Evolutionary conservation across 305 asterid species (phyloP), one percentile per base, ranked within the genome.

Genomic region (Withania somnifera): DNA sequence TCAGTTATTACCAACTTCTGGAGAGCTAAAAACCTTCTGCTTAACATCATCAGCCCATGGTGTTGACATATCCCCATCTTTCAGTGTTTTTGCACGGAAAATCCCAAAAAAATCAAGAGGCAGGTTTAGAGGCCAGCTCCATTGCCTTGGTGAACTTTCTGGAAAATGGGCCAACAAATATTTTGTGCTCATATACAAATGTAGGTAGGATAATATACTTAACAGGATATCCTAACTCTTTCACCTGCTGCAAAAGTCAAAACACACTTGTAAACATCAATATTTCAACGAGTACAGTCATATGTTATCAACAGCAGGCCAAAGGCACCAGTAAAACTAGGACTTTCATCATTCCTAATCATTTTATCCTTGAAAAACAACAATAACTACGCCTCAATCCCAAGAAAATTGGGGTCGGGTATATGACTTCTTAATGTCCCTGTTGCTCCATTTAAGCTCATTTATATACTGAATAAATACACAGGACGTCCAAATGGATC

Each of bases 131-230:
- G 99, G 99, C 97, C 98, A 94, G 82, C 98, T 95, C 99, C 99
- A 94, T 84, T 95, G 99, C 88, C 99, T 89, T 45, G 99, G 99
- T n/a, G 99, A 95, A 95, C 89, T 95, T 91, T 89, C 99, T 93
- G 17, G 98, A 95, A 85, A 95, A 95, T 7, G 99, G 99, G 50
- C 99, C 97, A 24, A 95, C 98, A 54, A 94, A 95, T 85, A 95
- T 95, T 86, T 95, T 95, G 78, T 95, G 99, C 87, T 95, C 98
- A 67, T 95, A 95, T 10, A 98, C 99, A 85, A 94, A 95, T 42
- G 98, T 95, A 76, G 98, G 99, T 76, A 95, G 91, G 82, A 94
- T 83, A 54, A 95, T 94, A 81, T 91, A 91, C 58, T 94, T 97
- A 77, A 94, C 97, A 2, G 99, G 97, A 84, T 92, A 95, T 50